A percentile compares a stretch with the other conserved stretches of the same genome.
Evolutionary conservation across 2,329 filamentous ascomycete genomes (phyloP).

Genomic region (Sodiomyces alkalinus): DNA sequence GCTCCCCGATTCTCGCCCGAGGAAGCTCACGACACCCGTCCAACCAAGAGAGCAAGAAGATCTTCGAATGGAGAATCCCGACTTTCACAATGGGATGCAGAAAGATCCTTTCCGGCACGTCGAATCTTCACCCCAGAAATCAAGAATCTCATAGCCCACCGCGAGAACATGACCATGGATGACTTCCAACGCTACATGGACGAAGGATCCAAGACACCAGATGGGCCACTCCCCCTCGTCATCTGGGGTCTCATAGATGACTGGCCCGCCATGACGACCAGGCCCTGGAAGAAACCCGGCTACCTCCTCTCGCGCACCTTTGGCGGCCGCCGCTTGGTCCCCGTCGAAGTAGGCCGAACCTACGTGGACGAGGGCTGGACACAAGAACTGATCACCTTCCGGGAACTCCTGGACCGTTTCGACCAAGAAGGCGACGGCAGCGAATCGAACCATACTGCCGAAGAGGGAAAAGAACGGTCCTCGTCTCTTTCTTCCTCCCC

Average conservation of each 20-base stretch:
- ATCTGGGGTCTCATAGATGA: constrained; percentile 47
- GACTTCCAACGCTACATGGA: constrained; percentile 48
- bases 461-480: no score
- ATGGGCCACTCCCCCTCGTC: constrained; percentile 46
- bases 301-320: constrained; percentile 68
- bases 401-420: constrained; percentile 55
- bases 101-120: constrained; percentile 10
- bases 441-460: no score
- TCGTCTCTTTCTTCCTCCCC: neutral
- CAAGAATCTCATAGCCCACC: constrained; percentile 22
- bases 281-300: constrained; percentile 54
- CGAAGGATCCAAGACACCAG: constrained; percentile 17
- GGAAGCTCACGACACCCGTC: no score
- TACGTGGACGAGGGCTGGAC: constrained; percentile 81
- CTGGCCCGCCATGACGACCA: constrained; percentile 63
- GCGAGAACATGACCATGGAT: constrained; percentile 34
- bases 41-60: no score
- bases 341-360: constrained; percentile 71
- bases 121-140: constrained; percentile 24
- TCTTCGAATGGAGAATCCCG: constrained; percentile 3
- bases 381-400: constrained; percentile 65
- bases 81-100: constrained; percentile 8
- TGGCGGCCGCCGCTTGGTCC: constrained; percentile 63
- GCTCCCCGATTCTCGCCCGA: neutral
- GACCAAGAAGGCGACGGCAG: constrained; percentile 11